Percentiles rank a stretch among this genome's conserved stretches.
Conservation (phyloP, 176 grass and related monocot species). For the Raddia distichophylla region DNA sequence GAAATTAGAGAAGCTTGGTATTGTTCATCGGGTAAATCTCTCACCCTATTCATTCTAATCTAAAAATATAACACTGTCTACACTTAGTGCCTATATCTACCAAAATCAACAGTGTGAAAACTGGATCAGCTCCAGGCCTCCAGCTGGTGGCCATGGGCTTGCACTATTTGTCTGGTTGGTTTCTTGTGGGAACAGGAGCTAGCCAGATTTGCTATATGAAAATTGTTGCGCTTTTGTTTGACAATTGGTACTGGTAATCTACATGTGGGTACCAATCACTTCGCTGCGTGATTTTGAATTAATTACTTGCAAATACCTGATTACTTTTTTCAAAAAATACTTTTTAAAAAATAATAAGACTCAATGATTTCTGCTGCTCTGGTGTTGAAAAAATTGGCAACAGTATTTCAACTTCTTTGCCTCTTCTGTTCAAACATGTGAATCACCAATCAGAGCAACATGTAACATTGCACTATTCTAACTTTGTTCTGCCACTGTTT, state of each 20-base stretch:
- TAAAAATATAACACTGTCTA: background rate
- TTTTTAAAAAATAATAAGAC: background rate
- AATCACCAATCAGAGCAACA: slow-evolving; percentile 13
- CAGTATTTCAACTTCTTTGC: background rate
- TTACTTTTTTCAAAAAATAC: background rate
- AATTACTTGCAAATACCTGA: background rate
- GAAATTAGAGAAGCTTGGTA: slow-evolving; percentile 87
- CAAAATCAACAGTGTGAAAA: background rate
- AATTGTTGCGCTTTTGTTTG: background rate
- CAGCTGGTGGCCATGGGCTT: background rate
- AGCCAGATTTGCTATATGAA: background rate
- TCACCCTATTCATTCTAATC: slow-evolving; percentile 5
- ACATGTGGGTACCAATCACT: background rate
- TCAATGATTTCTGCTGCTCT: background rate
- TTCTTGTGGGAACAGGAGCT: background rate
- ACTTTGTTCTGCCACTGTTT: background rate
- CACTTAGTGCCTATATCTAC: background rate
- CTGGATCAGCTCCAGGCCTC: background rate
- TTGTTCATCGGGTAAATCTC: slow-evolving; percentile 74
- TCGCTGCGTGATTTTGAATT: background rate
- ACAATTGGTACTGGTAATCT: slow-evolving; percentile 1
- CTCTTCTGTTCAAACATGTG: background rate
- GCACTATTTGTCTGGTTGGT: background rate
- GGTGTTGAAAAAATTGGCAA: background rate
- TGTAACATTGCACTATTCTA: slow-evolving; percentile 1